phyloP scores from a whole-genome alignment of 257 asterid genomes.

The Nicotiana undulata region DNA sequence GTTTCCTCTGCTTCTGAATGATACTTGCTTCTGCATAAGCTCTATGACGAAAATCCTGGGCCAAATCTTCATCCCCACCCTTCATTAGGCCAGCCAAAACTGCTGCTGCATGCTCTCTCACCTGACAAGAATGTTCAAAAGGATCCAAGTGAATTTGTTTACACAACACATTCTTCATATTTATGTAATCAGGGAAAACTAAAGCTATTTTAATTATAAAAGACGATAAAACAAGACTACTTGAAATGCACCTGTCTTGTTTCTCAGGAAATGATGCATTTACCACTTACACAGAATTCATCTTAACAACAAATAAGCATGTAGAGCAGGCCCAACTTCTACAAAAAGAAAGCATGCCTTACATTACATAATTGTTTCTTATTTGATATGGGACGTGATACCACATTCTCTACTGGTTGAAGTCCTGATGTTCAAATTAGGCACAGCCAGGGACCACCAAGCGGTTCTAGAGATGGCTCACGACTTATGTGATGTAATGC shows the following conservation, averaged over 20 bases:
- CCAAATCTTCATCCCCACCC: constrained; percentile 69
- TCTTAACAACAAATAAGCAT: background rate
- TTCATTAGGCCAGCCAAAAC: constrained; percentile 97
- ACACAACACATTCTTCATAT: background rate
- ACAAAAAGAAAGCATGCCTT: background rate
- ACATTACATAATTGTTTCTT: background rate
- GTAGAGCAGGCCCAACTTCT: background rate
- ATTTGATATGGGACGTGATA: background rate
- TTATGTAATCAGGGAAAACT: background rate
- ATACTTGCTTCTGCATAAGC: constrained; percentile 73
- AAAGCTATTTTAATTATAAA: background rate
- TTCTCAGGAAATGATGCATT: background rate
- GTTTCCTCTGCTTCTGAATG: constrained; percentile 57
- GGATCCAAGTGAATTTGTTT: background rate
- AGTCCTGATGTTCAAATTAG: background rate
- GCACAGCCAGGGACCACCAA: background rate
- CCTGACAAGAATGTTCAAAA: constrained; percentile 32
- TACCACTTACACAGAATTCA: background rate
- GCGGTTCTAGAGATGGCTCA: background rate
- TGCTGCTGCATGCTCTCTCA: constrained; percentile 99
- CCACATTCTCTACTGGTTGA: background rate
- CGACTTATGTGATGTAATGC: background rate
- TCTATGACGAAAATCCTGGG: constrained; percentile 69
- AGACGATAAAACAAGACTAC: background rate
- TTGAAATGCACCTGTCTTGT: background rate